These are phyloP conservation scores for Nemania abortiva DNA, from an alignment of 2,329 filamentous ascomycete genomes.

Conservation along the genomic window DNA sequence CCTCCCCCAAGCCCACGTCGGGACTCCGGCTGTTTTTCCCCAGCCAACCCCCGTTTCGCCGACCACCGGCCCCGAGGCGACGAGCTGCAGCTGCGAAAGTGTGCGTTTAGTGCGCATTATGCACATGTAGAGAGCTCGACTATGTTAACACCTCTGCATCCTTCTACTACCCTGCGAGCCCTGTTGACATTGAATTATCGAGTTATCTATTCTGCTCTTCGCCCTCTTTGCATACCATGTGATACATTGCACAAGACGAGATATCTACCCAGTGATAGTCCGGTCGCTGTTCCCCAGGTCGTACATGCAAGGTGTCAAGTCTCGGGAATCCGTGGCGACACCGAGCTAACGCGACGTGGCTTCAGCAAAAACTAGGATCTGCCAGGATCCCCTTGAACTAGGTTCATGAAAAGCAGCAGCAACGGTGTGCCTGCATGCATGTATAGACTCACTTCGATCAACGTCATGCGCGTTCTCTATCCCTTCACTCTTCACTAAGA, in stretches of 20 bases:
- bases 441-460: neutral
- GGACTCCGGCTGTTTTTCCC: constrained; percentile 29
- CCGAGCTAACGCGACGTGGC: constrained; percentile 11
- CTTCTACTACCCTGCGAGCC: neutral
- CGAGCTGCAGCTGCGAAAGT: neutral
- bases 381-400: neutral
- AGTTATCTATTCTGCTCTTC: neutral
- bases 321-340: too few relatives aligned
- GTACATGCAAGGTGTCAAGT: neutral
- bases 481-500: neutral
- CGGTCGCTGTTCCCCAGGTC: neutral
- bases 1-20: constrained; percentile 6
- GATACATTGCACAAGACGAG: neutral
- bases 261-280: neutral
- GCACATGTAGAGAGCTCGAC: neutral
- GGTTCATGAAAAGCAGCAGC: neutral
- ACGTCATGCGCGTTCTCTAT: neutral
- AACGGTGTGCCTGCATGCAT: neutral
- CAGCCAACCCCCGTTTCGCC: constrained; percentile 27
- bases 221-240: neutral
- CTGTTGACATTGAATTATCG: neutral
- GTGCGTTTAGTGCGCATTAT: neutral
- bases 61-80: neutral
- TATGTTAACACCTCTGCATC: neutral
- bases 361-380: neutral